phyloP scores from a whole-genome alignment of 441 rosid species.

The Pelargonium exstipulatum region DNA sequence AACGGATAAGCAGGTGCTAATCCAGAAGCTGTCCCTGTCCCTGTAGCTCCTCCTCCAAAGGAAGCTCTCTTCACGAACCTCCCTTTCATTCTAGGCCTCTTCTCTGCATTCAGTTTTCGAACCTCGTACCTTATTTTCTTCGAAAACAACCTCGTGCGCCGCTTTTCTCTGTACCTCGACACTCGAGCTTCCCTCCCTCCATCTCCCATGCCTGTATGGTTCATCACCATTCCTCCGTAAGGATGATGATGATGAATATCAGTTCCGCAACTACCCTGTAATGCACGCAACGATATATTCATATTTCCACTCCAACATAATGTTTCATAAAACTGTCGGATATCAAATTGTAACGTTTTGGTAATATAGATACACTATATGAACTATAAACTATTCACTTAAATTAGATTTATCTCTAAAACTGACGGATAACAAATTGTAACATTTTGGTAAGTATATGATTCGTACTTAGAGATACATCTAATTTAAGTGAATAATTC shows the following conservation, averaged over 20 bases:
- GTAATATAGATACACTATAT: no score
- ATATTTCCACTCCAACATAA: neutral
- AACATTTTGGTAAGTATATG: no score
- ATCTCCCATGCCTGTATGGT: conserved; percentile 29
- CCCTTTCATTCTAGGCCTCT: conserved; percentile 96
- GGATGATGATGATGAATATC: conserved; percentile 5
- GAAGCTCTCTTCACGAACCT: conserved; percentile 78
- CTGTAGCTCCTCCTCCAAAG: conserved; percentile 17
- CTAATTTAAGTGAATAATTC: no score
- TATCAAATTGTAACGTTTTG: no score
- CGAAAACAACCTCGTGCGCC: conserved; percentile 83
- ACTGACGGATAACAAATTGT: no score
- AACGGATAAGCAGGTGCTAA: neutral
- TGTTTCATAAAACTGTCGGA: no score
- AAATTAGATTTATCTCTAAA: no score
- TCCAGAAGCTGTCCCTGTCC: neutral
- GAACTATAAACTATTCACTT: no score
- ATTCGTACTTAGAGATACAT: no score
- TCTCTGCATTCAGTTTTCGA: conserved; percentile 90
- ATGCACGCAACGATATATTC: neutral
- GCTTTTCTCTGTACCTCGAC: conserved; percentile 74
- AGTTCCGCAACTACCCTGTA: conserved; percentile 23
- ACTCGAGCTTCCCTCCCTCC: conserved; percentile 82
- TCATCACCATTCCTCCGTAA: conserved; percentile 22
- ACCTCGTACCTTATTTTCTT: conserved; percentile 96